These are phyloP conservation scores for Ogataea naganishii DNA, from an alignment of 805 yeast genomes.

Conservation along the genomic window DNA sequence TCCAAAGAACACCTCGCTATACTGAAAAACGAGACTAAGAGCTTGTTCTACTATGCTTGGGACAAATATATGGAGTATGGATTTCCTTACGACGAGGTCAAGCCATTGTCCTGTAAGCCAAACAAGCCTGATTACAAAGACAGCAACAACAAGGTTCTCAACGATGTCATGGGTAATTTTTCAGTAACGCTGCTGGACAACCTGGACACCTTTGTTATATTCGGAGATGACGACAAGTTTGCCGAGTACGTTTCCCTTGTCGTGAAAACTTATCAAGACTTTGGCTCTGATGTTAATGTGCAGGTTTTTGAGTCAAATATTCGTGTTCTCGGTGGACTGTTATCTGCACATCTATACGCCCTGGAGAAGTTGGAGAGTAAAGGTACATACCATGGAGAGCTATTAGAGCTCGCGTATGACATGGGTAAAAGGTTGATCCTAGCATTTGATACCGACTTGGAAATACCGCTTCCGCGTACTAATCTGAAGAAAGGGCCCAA, in stretches of 20 bases:
- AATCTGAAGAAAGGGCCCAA: slow-evolving; percentile 50
- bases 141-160: slow-evolving; percentile 46
- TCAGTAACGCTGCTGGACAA: slow-evolving; percentile 74
- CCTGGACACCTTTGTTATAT: slow-evolving; percentile 67
- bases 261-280: slow-evolving; percentile 28
- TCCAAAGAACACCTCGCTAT: slow-evolving; percentile 13
- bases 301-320: slow-evolving; percentile 88
- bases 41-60: slow-evolving; percentile 71
- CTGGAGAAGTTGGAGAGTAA: slow-evolving; percentile 29
- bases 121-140: slow-evolving; percentile 55
- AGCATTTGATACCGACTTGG: slow-evolving; percentile 56
- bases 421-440: slow-evolving; percentile 63
- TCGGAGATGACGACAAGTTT: slow-evolving; percentile 56
- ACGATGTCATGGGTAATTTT: slow-evolving; percentile 82
- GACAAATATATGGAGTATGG: slow-evolving; percentile 57
- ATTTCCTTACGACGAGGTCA: slow-evolving; percentile 75
- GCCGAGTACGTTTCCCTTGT: slow-evolving; percentile 33
- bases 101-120: slow-evolving; percentile 65
- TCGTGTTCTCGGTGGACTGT: slow-evolving; percentile 71
- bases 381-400: slow-evolving; percentile 73
- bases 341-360: slow-evolving; percentile 72
- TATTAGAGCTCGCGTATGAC: slow-evolving; percentile 65
- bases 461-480: slow-evolving; percentile 74
- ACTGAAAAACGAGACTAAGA: slow-evolving; percentile 36
- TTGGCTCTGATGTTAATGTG: slow-evolving; percentile 59